Evolutionary conservation across 768 basidiomycete genomes (phyloP).

Genomic region (Sporobolomyces roseus): DNA sequence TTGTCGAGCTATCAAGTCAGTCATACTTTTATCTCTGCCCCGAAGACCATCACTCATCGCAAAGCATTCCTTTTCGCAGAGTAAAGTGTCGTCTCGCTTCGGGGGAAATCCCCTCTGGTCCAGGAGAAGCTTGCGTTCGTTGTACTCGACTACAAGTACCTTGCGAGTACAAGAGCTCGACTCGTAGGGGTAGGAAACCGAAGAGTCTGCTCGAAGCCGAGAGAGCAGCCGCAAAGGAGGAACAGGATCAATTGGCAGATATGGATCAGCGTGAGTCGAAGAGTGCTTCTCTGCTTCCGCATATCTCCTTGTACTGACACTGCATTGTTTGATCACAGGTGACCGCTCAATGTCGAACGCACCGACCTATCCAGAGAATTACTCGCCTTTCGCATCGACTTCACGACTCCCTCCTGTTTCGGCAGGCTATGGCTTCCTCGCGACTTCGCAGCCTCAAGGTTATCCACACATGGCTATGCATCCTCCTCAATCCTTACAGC

Average conservation of each 20-base stretch:
- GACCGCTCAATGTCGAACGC: no score
- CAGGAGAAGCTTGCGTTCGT: constrained; percentile 5
- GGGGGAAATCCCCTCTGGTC: constrained; percentile 16
- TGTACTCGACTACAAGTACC: constrained; percentile 20
- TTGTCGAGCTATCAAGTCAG: constrained; percentile 18
- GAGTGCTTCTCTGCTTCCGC: no score
- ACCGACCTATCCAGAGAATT: no score
- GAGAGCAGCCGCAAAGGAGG: not conserved
- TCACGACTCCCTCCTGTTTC: not conserved
- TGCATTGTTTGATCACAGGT: no score
- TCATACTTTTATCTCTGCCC: not conserved
- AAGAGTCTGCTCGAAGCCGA: constrained; percentile 16
- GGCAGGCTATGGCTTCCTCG: not conserved
- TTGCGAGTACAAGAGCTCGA: constrained; percentile 23
- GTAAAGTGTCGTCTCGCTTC: constrained; percentile 23
- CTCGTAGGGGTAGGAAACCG: constrained; percentile 18
- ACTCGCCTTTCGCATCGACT: not conserved
- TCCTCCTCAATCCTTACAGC: not conserved
- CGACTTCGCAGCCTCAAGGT: not conserved
- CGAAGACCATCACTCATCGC: not conserved
- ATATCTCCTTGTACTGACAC: no score
- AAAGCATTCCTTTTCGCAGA: not conserved
- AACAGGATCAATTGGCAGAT: not conserved
- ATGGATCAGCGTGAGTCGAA: no score
- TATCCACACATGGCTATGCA: not conserved